phyloP scores from a whole-genome alignment of 2,329 filamentous ascomycete genomes.

The Apiospora pterosperma region DNA sequence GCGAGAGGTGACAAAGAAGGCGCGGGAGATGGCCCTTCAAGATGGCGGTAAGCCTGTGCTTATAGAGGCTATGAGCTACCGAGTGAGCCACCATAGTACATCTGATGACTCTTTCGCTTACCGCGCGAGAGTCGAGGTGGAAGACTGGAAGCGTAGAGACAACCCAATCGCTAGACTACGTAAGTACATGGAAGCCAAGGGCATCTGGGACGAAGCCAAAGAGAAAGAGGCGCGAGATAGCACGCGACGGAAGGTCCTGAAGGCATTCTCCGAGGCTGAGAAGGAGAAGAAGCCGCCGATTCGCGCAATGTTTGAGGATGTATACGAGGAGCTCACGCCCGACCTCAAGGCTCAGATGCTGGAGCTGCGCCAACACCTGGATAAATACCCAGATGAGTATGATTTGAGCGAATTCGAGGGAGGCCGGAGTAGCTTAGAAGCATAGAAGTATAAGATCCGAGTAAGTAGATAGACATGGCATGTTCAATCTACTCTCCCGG shows the following conservation, averaged over 20 bases:
- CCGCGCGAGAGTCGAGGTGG: conserved; percentile 86
- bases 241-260: conserved; percentile 71
- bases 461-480: not conserved
- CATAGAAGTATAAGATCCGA: conserved; percentile 12
- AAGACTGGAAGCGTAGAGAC: conserved; percentile 89
- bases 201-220: conserved; percentile 79
- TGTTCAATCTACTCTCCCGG: not conserved
- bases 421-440: conserved; percentile 61
- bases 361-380: conserved; percentile 70
- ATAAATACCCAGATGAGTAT: conserved; percentile 90
- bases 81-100: conserved; percentile 96
- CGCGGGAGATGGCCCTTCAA: conserved; percentile 72
- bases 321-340: conserved; percentile 84
- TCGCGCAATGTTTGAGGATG: conserved; percentile 73
- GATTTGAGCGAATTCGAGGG: conserved; percentile 75
- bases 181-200: conserved; percentile 85
- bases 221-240: conserved; percentile 69
- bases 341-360: conserved; percentile 73
- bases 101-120: conserved; percentile 97
- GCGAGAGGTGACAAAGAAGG: conserved; percentile 72
- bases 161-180: conserved; percentile 82
- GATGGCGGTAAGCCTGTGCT: conserved; percentile 80
- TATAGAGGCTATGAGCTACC: conserved; percentile 95
- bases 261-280: conserved; percentile 81
- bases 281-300: conserved; percentile 75